Evolutionary conservation across 495 filamentous ascomycete genomes (phyloP).

Genomic region (Xylona heveae): DNA sequence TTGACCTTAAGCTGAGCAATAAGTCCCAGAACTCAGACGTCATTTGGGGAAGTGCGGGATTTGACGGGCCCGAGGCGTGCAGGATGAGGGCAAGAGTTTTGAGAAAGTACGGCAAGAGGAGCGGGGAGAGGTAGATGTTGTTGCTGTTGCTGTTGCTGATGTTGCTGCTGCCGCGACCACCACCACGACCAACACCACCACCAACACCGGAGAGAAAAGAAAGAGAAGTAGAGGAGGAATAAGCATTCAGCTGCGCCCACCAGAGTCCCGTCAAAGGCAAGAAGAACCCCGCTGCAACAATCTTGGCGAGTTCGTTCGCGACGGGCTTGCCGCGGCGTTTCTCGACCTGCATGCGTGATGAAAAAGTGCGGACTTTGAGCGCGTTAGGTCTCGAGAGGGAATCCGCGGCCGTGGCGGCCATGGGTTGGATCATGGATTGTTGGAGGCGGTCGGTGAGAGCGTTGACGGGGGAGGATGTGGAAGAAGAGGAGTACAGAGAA

Average conservation of each 20-base stretch:
- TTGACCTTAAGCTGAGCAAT: constrained; percentile 24
- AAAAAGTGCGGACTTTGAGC: constrained; percentile 68
- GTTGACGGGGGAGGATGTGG: constrained; percentile 34
- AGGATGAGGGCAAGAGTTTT: constrained; percentile 45
- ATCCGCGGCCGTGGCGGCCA: constrained; percentile 53
- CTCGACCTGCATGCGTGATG: constrained; percentile 46
- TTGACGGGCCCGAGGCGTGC: constrained; percentile 41
- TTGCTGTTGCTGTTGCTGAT: constrained; percentile 12
- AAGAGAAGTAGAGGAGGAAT: constrained; percentile 6
- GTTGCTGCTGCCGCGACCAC: too few relatives aligned
- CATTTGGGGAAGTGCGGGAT: constrained; percentile 40
- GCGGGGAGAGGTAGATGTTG: constrained; percentile 30
- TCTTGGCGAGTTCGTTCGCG: constrained; percentile 50
- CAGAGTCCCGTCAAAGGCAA: constrained; percentile 40
- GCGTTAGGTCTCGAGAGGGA: constrained; percentile 53
- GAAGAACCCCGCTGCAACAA: constrained; percentile 64
- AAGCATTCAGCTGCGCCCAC: constrained; percentile 24
- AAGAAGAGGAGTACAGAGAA: constrained; percentile 24
- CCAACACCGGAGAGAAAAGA: constrained; percentile 14
- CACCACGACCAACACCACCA: too few relatives aligned
- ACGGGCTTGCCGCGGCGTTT: constrained; percentile 42
- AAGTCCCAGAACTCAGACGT: constrained; percentile 50
- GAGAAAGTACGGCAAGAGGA: constrained; percentile 36
- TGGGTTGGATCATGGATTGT: constrained; percentile 50
- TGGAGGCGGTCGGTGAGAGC: constrained; percentile 37